Evolutionary conservation across 208 protist genomes (phyloP).

Genomic region (Leishmania lainsoni): DNA sequence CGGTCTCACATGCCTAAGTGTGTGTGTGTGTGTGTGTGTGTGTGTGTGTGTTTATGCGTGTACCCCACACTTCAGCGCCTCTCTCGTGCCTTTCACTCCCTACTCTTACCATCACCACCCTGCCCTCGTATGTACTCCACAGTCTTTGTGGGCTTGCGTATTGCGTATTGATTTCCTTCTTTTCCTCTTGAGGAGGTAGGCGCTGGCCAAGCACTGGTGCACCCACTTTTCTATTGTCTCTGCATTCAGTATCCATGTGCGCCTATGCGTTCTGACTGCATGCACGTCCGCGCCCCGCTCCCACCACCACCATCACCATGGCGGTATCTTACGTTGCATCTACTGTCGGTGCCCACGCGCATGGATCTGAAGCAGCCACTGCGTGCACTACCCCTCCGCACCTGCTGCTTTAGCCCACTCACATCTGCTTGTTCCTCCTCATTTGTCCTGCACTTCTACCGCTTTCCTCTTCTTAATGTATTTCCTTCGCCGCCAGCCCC

Average conservation of each 20-base stretch:
- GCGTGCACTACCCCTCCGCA: neutral
- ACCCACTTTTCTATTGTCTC: neutral
- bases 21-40: neutral
- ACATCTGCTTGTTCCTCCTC: neutral
- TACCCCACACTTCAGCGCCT: too few species aligned
- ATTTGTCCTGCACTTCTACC: too few species aligned
- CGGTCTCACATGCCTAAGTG: neutral
- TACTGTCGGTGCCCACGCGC: neutral
- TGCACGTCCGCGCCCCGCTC: neutral
- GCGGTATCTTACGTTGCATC: neutral
- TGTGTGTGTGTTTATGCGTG: too few species aligned
- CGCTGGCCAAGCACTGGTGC: neutral
- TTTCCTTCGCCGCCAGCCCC: neutral
- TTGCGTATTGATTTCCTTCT: neutral
- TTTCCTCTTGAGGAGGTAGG: neutral
- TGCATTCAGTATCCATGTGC: neutral
- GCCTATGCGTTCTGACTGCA: neutral
- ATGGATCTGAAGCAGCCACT: neutral
- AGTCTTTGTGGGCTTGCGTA: neutral
- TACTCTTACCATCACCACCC: neutral
- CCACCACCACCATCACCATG: neutral
- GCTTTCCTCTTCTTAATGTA: neutral
- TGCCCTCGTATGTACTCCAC: neutral
- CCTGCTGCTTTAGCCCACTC: neutral
- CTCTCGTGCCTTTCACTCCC: neutral